Percentiles rank a stretch among this genome's conserved stretches.
Evolutionary conservation across 1,284 basidiomycete species (phyloP).

Genomic region (Pascua sp.): DNA sequence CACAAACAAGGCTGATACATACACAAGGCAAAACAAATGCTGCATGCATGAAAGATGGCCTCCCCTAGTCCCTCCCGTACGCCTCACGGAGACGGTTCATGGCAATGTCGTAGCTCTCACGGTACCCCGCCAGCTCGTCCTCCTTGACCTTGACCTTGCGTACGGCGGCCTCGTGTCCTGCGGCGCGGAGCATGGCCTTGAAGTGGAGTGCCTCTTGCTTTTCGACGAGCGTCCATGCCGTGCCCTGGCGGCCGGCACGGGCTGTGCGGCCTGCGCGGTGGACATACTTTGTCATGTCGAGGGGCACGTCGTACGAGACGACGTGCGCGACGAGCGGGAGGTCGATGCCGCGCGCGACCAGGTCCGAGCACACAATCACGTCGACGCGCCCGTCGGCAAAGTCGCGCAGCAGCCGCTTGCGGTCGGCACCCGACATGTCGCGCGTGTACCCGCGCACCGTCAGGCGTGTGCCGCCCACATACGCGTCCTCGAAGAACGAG

Average conservation of each 20-base stretch:
- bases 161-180: slow-evolving; percentile 68
- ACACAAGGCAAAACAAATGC: too few relatives aligned
- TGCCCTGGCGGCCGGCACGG: slow-evolving; percentile 77
- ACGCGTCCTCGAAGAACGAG: slow-evolving; percentile 70
- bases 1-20: too few relatives aligned
- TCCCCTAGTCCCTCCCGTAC: slow-evolving; percentile 22
- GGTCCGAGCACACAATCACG: slow-evolving; percentile 92
- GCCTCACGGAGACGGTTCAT: slow-evolving; percentile 31
- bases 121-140: slow-evolving; percentile 59
- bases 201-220: slow-evolving; percentile 93
- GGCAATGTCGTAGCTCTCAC: slow-evolving; percentile 60
- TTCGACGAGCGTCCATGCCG: slow-evolving; percentile 92
- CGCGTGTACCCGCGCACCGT: slow-evolving; percentile 75
- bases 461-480: slow-evolving; percentile 45
- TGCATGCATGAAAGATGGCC: background rate
- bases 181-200: slow-evolving; percentile 75
- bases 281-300: slow-evolving; percentile 97
- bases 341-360: slow-evolving; percentile 96
- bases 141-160: slow-evolving; percentile 68
- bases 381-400: slow-evolving; percentile 80
- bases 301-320: slow-evolving; percentile 87
- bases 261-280: slow-evolving; percentile 94
- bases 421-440: slow-evolving; percentile 70
- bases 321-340: slow-evolving; percentile 87
- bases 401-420: slow-evolving; percentile 70